Base-by-base conservation (phyloP, 768 basidiomycete genomes). In the Auriculariales sp. region DNA sequence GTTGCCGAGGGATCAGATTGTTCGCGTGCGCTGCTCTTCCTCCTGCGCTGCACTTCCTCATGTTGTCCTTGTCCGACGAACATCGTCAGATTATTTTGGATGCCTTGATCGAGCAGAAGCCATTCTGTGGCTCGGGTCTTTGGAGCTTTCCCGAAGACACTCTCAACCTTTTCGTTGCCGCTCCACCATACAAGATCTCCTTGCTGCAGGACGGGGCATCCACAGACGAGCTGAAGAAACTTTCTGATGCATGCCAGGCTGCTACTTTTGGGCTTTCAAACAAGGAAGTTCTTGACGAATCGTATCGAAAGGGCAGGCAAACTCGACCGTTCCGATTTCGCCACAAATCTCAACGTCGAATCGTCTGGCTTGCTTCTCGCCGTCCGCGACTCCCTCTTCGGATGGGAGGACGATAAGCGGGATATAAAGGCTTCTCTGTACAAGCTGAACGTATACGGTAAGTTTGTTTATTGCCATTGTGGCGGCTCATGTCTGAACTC, bases 391-490 rank as follows among this genome's bases (percentile, higher is more conserved):
- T 19, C 19, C 12, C 39, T 44, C 39, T 44, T 44, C 22, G 27
- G 39, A 7, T 44, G 39, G 39, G 39, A 44, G 15, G 39, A 45
- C 5, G 9, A 24, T 25, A 35, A 30, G 6, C 49, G 49, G 28
- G 14, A 44, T 15, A 50, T 50, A 6, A 15, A 25, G 22, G 46
- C 44, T 6, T 31, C 46, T 42, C 39, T 53, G 17, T 53, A 55
- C 35, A 54, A 54, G 31, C 52, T 54, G 15, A 54, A 52, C 39
- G 53, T 54, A n/a, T 54, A 54, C 31, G 46, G 50, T 51, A 12
- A 3, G 39, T 51, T 22, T 15, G 56, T 55, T 12, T n/a, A n/a
- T n/a, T n/a, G n/a, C n/a, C n/a, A n/a, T n/a, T n/a, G n/a, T n/a
- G n/a, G n/a, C n/a, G n/a, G n/a, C n/a, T n/a, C n/a, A n/a, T n/a